phyloP scores from a whole-genome alignment of 2,329 filamentous ascomycete species.

The Hypoxylon sp. region DNA sequence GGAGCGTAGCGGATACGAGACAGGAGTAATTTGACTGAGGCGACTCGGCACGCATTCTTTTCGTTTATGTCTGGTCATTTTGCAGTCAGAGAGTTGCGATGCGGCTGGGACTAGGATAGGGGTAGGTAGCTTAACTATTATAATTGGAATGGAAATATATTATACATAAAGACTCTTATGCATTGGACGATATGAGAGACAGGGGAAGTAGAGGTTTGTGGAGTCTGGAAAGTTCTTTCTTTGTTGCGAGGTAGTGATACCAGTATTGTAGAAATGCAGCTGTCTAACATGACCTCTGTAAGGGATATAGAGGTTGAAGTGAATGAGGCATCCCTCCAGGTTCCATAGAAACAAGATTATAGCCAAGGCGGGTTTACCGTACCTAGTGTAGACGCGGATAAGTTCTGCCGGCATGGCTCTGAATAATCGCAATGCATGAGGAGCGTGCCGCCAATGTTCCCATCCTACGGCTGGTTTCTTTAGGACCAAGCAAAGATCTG shows the following conservation, averaged over 20 bases:
- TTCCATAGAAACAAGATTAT: background rate
- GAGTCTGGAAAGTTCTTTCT: background rate
- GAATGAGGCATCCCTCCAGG: background rate
- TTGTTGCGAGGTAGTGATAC: background rate
- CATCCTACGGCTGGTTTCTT: background rate
- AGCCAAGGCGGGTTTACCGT: conserved; percentile 17
- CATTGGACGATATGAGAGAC: background rate
- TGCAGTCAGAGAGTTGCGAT: conserved; percentile 11
- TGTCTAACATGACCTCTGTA: background rate
- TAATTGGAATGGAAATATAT: conserved; percentile 25
- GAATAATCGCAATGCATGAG: conserved; percentile 42
- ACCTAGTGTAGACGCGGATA: background rate
- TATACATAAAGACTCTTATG: background rate
- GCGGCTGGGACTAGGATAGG: background rate
- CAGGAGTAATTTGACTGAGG: conserved; percentile 14
- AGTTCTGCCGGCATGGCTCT: conserved; percentile 32
- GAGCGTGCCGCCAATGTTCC: conserved; percentile 7
- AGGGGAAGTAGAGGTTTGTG: background rate
- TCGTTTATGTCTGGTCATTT: conserved; percentile 10
- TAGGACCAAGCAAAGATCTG: background rate
- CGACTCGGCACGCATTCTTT: conserved; percentile 27
- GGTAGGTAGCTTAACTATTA: conserved; percentile 20
- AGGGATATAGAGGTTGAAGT: background rate
- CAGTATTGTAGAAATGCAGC: background rate
- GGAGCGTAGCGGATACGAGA: conserved; percentile 15